Evolutionary conservation across 345 rosid species (phyloP), one percentile per base, ranked within the genome.

Genomic region (Lepidium aucheri): DNA sequence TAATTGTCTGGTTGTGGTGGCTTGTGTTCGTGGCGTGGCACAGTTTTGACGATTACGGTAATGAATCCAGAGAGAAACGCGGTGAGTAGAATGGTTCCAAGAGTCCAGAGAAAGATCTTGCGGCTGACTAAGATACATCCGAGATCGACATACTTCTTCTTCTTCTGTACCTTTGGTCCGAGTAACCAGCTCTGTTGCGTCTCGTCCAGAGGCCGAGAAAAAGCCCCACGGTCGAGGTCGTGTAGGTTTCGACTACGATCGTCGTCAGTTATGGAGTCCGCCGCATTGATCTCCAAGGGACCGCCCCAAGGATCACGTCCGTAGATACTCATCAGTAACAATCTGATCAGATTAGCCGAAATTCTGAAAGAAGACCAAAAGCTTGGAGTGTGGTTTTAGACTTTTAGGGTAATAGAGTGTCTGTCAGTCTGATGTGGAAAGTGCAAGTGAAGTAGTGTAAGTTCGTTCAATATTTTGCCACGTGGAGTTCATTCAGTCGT

Each of bases 291-390:
- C 85, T 90, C 97, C 60, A 93, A 70, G 1, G 97, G 85, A 5
- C 97, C 97, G 0, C 98, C 91, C 98, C 98, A 93, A 0, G 95
- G 97, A 77, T 93, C 96, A 53, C 98, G 66, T 9, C 97, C 98
- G 82, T 86, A 87, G 97, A 93, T 92, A 20, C 76, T 85, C 67
- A 60, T 51, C 8, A 26, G 49, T 13, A 17, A 12, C 2, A 38
- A 20, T 4, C 59, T 5, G 65, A 44, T 66, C 38, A 55, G 63
- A 67, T 56, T 52, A 36, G 12, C 2, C 9, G 2, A 35, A 32
- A 8, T 38, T 58, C 4, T 46, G 32, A 39, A 58, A 38, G 41
- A 40, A 46, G 40, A 67, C 51, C 33, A 59, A 47, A 43, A 34
- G 67, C 24, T 18, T 13, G 8, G 43, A 47, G 67, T 47, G 45